phyloP scores from a whole-genome alignment of 306 rosid species.

The Fragaria vesca region DNA sequence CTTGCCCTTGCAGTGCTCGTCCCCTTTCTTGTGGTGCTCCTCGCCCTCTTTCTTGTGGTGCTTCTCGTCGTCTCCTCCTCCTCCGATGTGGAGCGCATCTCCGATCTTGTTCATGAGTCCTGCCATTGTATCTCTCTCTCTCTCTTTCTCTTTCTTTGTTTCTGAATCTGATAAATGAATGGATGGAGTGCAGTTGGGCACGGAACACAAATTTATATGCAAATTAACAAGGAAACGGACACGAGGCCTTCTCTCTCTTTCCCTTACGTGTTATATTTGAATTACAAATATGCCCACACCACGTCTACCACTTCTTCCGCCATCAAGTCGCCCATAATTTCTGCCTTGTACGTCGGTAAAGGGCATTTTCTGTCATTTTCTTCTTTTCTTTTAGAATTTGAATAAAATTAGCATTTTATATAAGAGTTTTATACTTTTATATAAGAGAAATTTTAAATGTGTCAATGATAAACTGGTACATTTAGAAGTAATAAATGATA shows the following conservation, averaged over 20 bases:
- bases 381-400: too few species aligned
- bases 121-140: neutral
- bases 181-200: too few species aligned
- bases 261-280: neutral
- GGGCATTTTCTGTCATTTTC: neutral
- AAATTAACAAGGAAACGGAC: neutral
- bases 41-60: neutral
- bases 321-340: neutral
- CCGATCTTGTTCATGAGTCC: conserved; percentile 21
- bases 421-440: too few species aligned
- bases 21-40: neutral
- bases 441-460: too few species aligned
- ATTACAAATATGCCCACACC: neutral
- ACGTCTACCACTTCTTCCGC: neutral
- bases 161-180: neutral
- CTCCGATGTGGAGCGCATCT: conserved; percentile 24
- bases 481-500: too few species aligned
- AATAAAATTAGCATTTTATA: too few species aligned
- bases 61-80: neutral
- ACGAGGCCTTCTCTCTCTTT: too few species aligned
- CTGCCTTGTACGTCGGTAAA: neutral
- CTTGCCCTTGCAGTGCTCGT: neutral
- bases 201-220: neutral
- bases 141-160: neutral
- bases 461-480: too few species aligned